phyloP scores from a whole-genome alignment of 2,329 filamentous ascomycete species.

The Onygena corvina region DNA sequence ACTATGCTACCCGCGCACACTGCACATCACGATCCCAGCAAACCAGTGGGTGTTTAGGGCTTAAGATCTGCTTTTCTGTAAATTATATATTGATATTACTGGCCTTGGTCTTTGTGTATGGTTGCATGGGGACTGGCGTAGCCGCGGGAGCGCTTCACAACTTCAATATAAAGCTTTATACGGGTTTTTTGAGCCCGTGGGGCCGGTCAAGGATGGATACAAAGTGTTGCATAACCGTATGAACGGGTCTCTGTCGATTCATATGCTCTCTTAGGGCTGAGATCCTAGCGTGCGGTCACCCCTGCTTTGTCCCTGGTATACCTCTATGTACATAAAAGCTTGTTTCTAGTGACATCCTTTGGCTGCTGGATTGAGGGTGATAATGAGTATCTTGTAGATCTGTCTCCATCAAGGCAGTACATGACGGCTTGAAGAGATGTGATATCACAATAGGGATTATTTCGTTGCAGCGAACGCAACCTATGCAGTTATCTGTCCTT shows the following conservation, averaged over 20 bases:
- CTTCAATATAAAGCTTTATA: background rate
- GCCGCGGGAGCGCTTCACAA: background rate
- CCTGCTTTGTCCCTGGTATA: background rate
- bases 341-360: background rate
- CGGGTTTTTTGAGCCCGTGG: background rate
- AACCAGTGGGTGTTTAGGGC: background rate
- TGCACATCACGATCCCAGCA: background rate
- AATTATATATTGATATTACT: background rate
- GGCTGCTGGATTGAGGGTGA: background rate
- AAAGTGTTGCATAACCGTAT: background rate
- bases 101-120: background rate
- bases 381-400: background rate
- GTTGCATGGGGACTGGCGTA: background rate
- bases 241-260: background rate
- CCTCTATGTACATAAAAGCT: slow-evolving; percentile 6
- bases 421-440: background rate
- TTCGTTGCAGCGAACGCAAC: too few species aligned
- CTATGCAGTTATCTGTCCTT: too few species aligned
- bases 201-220: background rate
- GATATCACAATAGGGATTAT: slow-evolving; percentile 1
- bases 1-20: background rate
- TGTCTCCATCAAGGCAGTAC: background rate
- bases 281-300: background rate
- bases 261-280: background rate
- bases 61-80: background rate